A percentile compares a stretch with the other conserved stretches of the same genome.
phyloP scores from a whole-genome alignment of 2,329 filamentous ascomycete species.

The Helotiales sp. region DNA sequence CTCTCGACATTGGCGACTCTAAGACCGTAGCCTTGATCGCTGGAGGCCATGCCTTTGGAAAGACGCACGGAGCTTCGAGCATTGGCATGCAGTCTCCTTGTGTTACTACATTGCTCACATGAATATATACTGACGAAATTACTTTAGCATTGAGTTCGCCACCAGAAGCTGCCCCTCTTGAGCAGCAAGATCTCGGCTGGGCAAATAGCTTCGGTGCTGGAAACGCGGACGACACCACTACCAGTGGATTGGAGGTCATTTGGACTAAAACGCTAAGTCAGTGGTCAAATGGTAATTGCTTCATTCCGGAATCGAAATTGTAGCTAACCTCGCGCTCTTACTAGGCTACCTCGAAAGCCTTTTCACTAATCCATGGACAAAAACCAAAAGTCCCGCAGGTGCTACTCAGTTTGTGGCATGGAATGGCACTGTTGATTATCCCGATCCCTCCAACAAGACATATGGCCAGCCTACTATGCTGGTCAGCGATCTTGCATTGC shows the following conservation, averaged over 20 bases:
- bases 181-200: constrained; percentile 74
- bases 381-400: constrained; percentile 71
- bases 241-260: constrained; percentile 74
- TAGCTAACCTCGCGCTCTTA: constrained; percentile 7
- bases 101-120: constrained; percentile 4
- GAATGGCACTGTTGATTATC: constrained; percentile 64
- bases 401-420: constrained; percentile 77
- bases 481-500: constrained; percentile 72
- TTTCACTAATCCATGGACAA: constrained; percentile 76
- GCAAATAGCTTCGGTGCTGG: constrained; percentile 61
- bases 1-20: constrained; percentile 58
- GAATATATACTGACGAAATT: no score
- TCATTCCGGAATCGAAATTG: neutral
- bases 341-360: constrained; percentile 46
- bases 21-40: constrained; percentile 62
- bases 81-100: constrained; percentile 8
- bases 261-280: constrained; percentile 78
- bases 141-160: constrained; percentile 13
- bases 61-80: constrained; percentile 54
- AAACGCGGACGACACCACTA: constrained; percentile 70
- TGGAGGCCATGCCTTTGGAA: constrained; percentile 61
- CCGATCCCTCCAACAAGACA: constrained; percentile 71
- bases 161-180: constrained; percentile 63
- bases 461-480: constrained; percentile 69
- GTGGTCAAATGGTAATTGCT: constrained; percentile 53